These are phyloP conservation scores for Phytopythium boreale DNA, from an alignment of 352 stramenopile species.

Conservation along the genomic window DNA sequence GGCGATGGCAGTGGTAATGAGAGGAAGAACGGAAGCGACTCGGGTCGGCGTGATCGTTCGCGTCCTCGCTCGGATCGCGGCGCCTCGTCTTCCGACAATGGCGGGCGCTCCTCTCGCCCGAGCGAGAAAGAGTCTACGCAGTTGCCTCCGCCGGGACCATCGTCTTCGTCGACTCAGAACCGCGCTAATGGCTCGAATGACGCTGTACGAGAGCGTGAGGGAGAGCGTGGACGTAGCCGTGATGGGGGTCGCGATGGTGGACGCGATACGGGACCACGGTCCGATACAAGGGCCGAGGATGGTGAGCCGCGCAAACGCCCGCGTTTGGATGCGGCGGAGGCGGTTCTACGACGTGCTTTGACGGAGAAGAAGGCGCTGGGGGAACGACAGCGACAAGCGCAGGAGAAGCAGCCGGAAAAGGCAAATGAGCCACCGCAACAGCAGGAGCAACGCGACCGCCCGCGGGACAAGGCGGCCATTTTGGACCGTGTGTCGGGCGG, in stretches of 20 bases:
- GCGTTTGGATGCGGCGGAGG: conserved; percentile 60
- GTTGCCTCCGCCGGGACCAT: neutral
- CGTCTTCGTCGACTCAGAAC: neutral
- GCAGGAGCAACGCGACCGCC: neutral
- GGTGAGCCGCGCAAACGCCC: conserved; percentile 46
- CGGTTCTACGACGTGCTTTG: conserved; percentile 61
- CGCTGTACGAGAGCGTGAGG: neutral
- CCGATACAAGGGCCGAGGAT: conserved; percentile 14
- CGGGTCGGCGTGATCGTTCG: neutral
- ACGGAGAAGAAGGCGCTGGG: conserved; percentile 68
- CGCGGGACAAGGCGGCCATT: neutral
- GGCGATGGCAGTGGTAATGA: neutral
- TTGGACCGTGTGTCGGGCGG: neutral
- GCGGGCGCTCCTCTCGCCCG: neutral
- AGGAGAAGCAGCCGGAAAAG: conserved; percentile 18
- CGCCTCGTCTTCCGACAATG: neutral
- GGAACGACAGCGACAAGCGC: conserved; percentile 16
- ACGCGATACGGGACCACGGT: conserved; percentile 13
- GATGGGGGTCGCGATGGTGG: neutral
- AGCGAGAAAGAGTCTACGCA: neutral
- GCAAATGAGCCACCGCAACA: neutral
- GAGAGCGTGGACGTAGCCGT: neutral
- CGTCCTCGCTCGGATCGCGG: neutral
- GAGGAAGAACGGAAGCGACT: neutral
- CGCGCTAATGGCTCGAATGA: neutral